A percentile compares a stretch with the other conserved stretches of the same genome.
Conservation (phyloP, 768 basidiomycete species). For the Suillus variegatus region DNA sequence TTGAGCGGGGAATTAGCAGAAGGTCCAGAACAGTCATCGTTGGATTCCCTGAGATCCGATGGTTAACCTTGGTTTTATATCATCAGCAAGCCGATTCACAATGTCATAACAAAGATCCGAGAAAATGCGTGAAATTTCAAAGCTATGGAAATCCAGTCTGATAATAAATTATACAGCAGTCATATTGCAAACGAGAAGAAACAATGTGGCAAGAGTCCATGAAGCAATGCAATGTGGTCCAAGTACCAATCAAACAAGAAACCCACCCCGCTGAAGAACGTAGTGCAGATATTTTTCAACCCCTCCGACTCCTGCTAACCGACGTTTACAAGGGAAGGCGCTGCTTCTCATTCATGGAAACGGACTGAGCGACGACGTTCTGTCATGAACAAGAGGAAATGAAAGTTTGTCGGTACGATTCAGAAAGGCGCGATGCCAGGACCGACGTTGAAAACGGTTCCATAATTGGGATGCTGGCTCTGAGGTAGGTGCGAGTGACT, state of each 20-base stretch:
- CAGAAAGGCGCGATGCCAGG: constrained; percentile 8
- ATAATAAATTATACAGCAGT: constrained; percentile 7
- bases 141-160: constrained; percentile 4
- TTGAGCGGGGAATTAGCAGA: background rate
- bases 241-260: background rate
- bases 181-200: background rate
- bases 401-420: constrained; percentile 10
- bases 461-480: constrained; percentile 11
- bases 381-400: constrained; percentile 19
- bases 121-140: background rate
- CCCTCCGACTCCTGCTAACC: background rate
- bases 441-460: constrained; percentile 11
- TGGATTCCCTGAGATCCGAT: background rate
- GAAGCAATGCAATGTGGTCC: constrained; percentile 6
- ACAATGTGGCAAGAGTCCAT: constrained; percentile 5
- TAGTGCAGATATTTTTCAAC: constrained; percentile 5
- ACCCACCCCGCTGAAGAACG: background rate
- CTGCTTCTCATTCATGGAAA: constrained; percentile 32
- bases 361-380: constrained; percentile 18
- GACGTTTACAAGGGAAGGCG: constrained; percentile 24
- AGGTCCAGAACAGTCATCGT: background rate
- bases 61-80: background rate
- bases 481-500: constrained; percentile 14
- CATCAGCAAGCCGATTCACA: background rate
- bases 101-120: background rate